These are phyloP conservation scores for Naganishia cerealis DNA, from an alignment of 1,284 basidiomycete genomes.

Conservation along the genomic window DNA sequence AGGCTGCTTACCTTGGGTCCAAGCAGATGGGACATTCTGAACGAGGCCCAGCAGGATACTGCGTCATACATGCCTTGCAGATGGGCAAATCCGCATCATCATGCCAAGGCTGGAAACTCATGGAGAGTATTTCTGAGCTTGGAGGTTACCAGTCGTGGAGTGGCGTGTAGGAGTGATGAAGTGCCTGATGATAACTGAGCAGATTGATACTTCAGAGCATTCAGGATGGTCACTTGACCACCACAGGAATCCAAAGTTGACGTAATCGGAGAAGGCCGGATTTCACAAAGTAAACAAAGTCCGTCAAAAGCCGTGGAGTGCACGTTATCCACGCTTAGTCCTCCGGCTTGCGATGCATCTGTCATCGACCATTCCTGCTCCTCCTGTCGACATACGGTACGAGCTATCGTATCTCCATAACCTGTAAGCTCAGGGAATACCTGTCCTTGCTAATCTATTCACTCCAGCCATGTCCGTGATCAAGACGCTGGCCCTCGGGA, in stretches of 20 bases:
- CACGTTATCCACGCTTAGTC: background rate
- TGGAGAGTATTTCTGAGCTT: background rate
- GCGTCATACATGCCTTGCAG: conserved; percentile 51
- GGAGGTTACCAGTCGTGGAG: background rate
- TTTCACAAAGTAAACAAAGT: conserved; percentile 1
- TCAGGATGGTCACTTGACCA: no score
- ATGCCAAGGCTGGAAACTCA: conserved; percentile 22
- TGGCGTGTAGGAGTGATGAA: no score
- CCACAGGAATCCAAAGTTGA: background rate
- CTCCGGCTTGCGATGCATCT: no score
- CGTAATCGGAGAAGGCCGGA: background rate
- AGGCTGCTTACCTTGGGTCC: conserved; percentile 24
- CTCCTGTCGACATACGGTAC: background rate
- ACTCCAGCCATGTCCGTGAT: conserved; percentile 8
- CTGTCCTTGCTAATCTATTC: background rate
- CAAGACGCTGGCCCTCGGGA: conserved; percentile 30
- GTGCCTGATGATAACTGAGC: no score
- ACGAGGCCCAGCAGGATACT: conserved; percentile 39
- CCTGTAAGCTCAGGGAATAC: background rate
- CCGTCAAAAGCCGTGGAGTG: background rate
- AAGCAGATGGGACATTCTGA: conserved; percentile 40
- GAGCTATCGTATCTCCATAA: background rate
- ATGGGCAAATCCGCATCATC: conserved; percentile 46
- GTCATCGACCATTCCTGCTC: background rate
- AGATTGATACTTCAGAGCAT: background rate